Conservation (phyloP, 1,139 yeast species). For the Meyerozyma elateridarum region DNA sequence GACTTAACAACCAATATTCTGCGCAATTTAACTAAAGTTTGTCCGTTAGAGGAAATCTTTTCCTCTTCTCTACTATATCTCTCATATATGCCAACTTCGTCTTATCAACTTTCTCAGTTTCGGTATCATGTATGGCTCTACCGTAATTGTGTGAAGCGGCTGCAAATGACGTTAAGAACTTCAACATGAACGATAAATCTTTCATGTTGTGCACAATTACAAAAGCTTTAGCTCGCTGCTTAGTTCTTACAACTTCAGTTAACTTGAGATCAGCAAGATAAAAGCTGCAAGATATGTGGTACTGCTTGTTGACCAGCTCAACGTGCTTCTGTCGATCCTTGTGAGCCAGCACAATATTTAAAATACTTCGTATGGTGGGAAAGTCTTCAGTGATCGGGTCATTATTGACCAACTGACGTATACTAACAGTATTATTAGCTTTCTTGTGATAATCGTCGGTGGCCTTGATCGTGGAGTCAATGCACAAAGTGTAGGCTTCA, state of each 20-base stretch:
- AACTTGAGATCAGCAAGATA: constrained; percentile 34
- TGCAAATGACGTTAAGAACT: too few species aligned
- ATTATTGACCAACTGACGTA: constrained; percentile 19
- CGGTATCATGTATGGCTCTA: constrained; percentile 6
- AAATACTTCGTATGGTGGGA: constrained; percentile 40
- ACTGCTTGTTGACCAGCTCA: constrained; percentile 42
- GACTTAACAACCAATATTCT: too few species aligned
- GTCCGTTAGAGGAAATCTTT: too few species aligned
- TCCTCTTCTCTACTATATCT: constrained; percentile 36
- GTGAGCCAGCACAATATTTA: constrained; percentile 23
- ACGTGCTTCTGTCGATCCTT: constrained; percentile 16
- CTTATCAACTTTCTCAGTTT: constrained; percentile 13
- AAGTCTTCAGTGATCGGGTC: constrained; percentile 21
- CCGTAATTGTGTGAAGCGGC: too few species aligned
- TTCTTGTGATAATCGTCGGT: constrained; percentile 10
- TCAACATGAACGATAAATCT: constrained; percentile 26
- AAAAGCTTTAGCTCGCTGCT: constrained; percentile 39
- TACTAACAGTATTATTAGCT: constrained; percentile 10
- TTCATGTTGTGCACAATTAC: constrained; percentile 27
- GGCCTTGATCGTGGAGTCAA: constrained; percentile 20
- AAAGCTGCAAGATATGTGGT: constrained; percentile 37
- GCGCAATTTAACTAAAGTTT: too few species aligned
- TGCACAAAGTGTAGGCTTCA: constrained; percentile 33
- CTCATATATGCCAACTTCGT: constrained; percentile 29
- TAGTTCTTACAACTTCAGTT: constrained; percentile 37